Base-by-base conservation (phyloP, 139 green algal genomes). In the Chlamydomonas sp. region DNA sequence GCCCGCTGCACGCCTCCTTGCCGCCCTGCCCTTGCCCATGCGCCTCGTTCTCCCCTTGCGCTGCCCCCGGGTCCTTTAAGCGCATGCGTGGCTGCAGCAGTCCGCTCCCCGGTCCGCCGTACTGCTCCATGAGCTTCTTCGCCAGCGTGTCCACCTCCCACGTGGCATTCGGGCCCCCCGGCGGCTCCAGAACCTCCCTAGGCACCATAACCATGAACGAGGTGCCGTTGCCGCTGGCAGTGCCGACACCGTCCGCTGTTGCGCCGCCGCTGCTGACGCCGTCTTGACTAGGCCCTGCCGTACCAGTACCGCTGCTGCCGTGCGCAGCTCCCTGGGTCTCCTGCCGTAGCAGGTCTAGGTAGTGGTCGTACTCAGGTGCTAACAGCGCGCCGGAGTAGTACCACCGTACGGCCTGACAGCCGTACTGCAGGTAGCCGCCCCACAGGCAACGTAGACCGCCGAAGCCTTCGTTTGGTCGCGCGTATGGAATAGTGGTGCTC, bases 401-500 rank as follows among this genome's bases (percentile, higher is more conserved):
- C n/a, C 60, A 66, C 4, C 73, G 9, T 15, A 49, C 83, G 3
- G 83, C 83, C 84, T 88, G 84, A 16, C 84, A 88, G 57, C 75
- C 84, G 75, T 83, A 62, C 15, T 58, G 63, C 58, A 88, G 76
- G 75, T 88, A 83, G 16, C 84, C 84, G 16, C 57, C 63, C 84
- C 84, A 88, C 63, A 88, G 57, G 84, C 84, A 88, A 64, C 84
- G 84, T 16, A 88, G 84, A 63, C 83, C 84, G 57, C 12, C 18
- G 63, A 77, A 83, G n/a, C 83, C 83, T 12, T 64, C 64, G 83
- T 10, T 62, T 15, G 73, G 18, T 1, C 73, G 83, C 14, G 83
- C 6, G 62, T 87, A 87, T 16, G 72, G 83, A 15, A 87, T 87
- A 62, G 63, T 9, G 14, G 18, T 10, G 73, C 73, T 14, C 73